Evolutionary conservation across 1,284 basidiomycete species (phyloP), one percentile per base, ranked within the genome.

Genomic region (Sphagnurus paluster): DNA sequence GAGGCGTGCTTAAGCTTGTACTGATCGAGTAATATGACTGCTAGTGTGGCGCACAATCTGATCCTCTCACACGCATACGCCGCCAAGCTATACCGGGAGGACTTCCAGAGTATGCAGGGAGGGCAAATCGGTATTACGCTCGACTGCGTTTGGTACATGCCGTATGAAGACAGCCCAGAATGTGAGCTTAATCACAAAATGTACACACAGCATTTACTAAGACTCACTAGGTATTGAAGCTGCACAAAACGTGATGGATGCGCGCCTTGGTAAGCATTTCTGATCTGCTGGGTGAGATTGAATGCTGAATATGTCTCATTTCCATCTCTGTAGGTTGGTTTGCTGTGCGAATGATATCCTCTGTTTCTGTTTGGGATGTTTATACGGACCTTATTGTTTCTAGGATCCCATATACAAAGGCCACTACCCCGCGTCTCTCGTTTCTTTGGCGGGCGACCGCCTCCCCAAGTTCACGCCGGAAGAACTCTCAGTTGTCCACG

Each of bases 321-420:
- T 33, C 48, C 33, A 46, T 19, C 37, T 28, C 43, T 24, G 6
- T 44, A 77, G 80, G 80, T 20, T 83, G 79, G 79, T 83, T 76
- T 51, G 81, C 81, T 30, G 75, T 75, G 54, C 52, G 75, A 65
- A 38, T 34, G 21, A 20, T 24, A 28, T 39, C 19, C 19, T 19
- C n/a, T 33, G 28, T 40, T 38, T n/a, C 29, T 20, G 20, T n/a
- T n/a, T n/a, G n/a, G n/a, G n/a, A n/a, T 19, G 23, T 13, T 26
- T 29, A 30, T 32, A 23, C 36, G 41, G n/a, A 42, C 21, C 14
- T 6, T n/a, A 56, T 17, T 60, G 55, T 59, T 59, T 40, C 59
- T 62, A 67, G 71, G 84, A 88, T 60, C 85, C 86, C 8, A 81
- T 88, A 50, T 87, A 87, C 64, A 80, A 84, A 54, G 87, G 87